Evolutionary conservation across 2,329 filamentous ascomycete species (phyloP), one percentile per base, ranked within the genome.

Genomic region (Colletotrichum noveboracense): DNA sequence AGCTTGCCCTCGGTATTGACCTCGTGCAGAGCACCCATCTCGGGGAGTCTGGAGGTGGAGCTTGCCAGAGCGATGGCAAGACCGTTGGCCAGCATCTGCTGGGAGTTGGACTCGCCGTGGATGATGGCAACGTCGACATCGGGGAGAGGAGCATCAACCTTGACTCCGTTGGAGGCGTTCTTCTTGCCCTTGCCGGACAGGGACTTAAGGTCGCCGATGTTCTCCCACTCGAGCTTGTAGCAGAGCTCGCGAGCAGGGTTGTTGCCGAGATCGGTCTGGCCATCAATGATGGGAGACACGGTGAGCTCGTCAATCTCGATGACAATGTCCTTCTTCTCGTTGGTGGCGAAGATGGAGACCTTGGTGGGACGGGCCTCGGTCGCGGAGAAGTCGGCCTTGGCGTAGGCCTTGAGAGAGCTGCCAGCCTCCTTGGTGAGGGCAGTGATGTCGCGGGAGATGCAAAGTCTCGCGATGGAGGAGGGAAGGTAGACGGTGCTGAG

Each of bases 401-500:
- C 78, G 43, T 76, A 80, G 7, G 75, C 78, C 32, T 70, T 71
- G 16, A 81, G 77, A 65, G 81, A 81, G 70, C 80, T 84, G 34
- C 83, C 83, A 4, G 79, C 78, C 60, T 82, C 79, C 76, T 83
- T 83, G 52, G 83, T 80, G 64, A 84, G 79, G 26, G 79, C 77
- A 62, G 84, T 80, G 48, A 83, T 80, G 13, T 83, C 80, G 55
- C 79, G 70, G 1, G 77, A 76, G 58, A 84, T 78, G 6, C 72
- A 79, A 48, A 83, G 69, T 36, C 79, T 77, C 62, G 80, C 82
- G 48, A 84, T 78, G 21, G 82, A 79, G 4, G 83, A 83, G 1
- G 83, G 82, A 75, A 84, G 81, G 77, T 83, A 84, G 30, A 84
- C 79, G 0, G 81, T 83, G 24, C 83, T 79, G 14, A 83, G 70